Base-by-base conservation (phyloP, 306 rosid species). In the Malus asiatica region DNA sequence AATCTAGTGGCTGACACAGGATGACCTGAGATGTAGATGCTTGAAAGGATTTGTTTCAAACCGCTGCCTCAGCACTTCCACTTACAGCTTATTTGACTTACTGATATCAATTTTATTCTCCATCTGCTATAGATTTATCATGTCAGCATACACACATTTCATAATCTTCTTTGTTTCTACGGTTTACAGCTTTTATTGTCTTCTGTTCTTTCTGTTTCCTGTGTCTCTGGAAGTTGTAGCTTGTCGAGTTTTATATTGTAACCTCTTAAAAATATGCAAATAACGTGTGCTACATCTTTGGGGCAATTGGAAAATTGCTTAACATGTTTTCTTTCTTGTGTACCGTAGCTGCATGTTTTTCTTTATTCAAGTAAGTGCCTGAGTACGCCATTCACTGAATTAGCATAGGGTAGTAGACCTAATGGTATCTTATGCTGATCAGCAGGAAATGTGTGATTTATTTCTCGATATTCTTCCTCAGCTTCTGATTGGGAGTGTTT, bases 1-100 rank as follows among this genome's bases (percentile, higher is more conserved):
- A 81, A 74, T 86, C 83, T 77, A 77, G 81, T 78, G 87, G 89
- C 84, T 80, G 72, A 82, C 79, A 66, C 14, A 67, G 82, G 85
- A 81, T 81, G 77, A 81, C 80, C 73, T 79, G 81, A 73, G 73
- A 78, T 84, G 76, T 79, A 78, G 77, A 79, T 81, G 68, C 60
- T 61, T 78, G 29, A 57, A 77, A 80, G 89, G 85, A 79, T 78
- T 80, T 29, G 18, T 59, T 72, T 82, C 57, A 44, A 83, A 81
- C 67, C 80, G 79, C 61, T 46, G 66, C 79, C 66, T 84, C 46
- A 53, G 73, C 7, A 35, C 42, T 35, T 35, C 7, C 70, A 40
- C 59, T 52, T 62, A 58, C 67, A 71, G 66, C 66, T 42, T 71
- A 33, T 67, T 62, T 78, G 84, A 60, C 70, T 57, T 71, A 74